phyloP scores from a whole-genome alignment of 148 eudicot species.

The Persicaria tinctoria region DNA sequence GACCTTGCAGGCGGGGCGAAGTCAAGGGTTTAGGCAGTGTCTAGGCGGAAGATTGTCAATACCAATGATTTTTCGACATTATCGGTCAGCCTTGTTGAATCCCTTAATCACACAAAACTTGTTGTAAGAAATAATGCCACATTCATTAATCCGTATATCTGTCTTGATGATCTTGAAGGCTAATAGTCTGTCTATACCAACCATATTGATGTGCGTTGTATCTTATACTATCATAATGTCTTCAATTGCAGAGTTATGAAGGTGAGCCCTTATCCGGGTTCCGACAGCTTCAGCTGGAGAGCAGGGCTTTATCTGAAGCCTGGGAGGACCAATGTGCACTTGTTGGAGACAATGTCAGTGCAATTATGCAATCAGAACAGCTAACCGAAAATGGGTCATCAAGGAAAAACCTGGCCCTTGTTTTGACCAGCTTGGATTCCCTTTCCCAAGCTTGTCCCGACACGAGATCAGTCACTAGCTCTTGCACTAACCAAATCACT shows the following conservation, averaged over 20 bases:
- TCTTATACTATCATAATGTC: too few relatives aligned
- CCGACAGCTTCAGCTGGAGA: constrained; percentile 30
- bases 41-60: too few relatives aligned
- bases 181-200: too few relatives aligned
- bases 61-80: too few relatives aligned
- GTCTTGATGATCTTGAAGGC: too few relatives aligned
- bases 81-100: too few relatives aligned
- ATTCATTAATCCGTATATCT: too few relatives aligned
- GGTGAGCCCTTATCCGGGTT: constrained; percentile 72
- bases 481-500: constrained; percentile 32
- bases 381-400: constrained; percentile 22
- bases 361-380: constrained; percentile 25
- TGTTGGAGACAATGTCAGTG: constrained; percentile 16
- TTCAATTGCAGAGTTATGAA: constrained; percentile 54
- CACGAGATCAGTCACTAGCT: constrained; percentile 42
- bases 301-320: constrained; percentile 29
- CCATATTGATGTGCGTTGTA: background rate
- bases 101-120: too few relatives aligned
- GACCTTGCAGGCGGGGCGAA: too few relatives aligned
- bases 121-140: too few relatives aligned
- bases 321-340: constrained; percentile 47
- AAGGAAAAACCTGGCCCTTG: constrained; percentile 25
- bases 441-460: constrained; percentile 28
- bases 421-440: constrained; percentile 20
- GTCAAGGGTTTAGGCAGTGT: too few relatives aligned